These are phyloP conservation scores for Astrephomene gubernaculifera DNA, from an alignment of 139 green algal species.

Conservation along the genomic window DNA sequence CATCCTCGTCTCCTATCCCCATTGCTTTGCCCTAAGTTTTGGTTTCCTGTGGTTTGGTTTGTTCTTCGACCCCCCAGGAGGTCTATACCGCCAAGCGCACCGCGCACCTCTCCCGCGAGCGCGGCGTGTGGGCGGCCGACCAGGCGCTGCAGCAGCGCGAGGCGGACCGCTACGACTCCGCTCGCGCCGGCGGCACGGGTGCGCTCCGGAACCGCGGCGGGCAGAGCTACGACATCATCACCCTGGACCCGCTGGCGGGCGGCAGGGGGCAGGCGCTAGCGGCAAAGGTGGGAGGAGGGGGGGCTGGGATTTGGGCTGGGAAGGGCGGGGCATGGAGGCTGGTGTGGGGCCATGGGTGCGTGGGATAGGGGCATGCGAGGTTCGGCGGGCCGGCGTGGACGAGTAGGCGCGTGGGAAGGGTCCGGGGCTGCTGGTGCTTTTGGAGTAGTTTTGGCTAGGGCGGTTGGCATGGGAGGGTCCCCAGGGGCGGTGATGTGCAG, in stretches of 20 bases:
- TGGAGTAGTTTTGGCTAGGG: no score
- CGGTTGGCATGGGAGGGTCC: no score
- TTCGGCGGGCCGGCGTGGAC: no score
- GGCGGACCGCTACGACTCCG: neutral
- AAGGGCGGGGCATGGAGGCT: no score
- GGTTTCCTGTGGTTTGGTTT: no score
- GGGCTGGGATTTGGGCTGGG: no score
- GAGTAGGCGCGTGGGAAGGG: no score
- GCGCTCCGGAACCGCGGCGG: conserved; percentile 47
- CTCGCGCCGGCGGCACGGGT: conserved; percentile 20
- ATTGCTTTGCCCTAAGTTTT: no score
- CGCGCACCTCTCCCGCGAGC: conserved; percentile 36
- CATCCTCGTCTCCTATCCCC: no score
- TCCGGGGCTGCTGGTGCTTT: no score
- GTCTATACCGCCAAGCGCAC: conserved; percentile 45
- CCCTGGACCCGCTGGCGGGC: conserved; percentile 45
- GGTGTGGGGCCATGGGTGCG: no score
- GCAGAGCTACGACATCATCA: conserved; percentile 64
- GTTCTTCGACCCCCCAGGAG: conserved; percentile 33
- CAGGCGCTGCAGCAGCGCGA: conserved; percentile 11
- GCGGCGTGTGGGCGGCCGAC: conserved; percentile 20
- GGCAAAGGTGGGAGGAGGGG: conserved; percentile 44
- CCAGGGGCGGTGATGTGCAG: neutral
- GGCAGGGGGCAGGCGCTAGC: conserved; percentile 39
- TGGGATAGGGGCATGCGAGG: no score